These are phyloP conservation scores for Cylindrotheca closterium DNA, from an alignment of 108 stramenopile species.

Conservation along the genomic window DNA sequence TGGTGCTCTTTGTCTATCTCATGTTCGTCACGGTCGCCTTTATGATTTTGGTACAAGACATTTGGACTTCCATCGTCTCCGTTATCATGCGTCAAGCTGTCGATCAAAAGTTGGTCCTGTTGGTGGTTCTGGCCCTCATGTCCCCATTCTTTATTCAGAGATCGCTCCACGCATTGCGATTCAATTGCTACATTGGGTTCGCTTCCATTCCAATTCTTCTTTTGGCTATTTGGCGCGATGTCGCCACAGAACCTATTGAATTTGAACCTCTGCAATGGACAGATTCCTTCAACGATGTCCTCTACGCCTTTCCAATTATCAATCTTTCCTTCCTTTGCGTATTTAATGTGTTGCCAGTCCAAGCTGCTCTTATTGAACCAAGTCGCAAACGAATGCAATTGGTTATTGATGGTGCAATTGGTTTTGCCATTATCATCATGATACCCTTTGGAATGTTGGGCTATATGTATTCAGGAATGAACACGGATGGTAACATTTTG, in stretches of 20 bases:
- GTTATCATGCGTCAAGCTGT: not conserved
- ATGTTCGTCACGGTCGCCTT: constrained; percentile 74
- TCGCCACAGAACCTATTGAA: not conserved
- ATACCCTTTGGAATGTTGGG: constrained; percentile 56
- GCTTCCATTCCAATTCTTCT: constrained; percentile 54
- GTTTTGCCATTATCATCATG: constrained; percentile 46
- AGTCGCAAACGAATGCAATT: constrained; percentile 47
- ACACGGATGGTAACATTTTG: constrained; percentile 64
- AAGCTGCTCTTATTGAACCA: constrained; percentile 53
- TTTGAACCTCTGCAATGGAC: constrained; percentile 10
- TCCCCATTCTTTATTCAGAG: constrained; percentile 63
- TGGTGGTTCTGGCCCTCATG: constrained; percentile 38
- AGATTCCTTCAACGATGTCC: constrained; percentile 12
- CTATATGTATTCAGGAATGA: constrained; percentile 51
- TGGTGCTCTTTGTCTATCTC: constrained; percentile 59
- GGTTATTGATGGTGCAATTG: constrained; percentile 44
- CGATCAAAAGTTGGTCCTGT: constrained; percentile 36
- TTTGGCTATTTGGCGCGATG: constrained; percentile 38
- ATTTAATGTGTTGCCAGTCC: constrained; percentile 77
- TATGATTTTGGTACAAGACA: constrained; percentile 79
- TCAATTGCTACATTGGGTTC: constrained; percentile 84
- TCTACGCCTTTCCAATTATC: constrained; percentile 71
- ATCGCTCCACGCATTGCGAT: constrained; percentile 71
- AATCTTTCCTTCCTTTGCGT: constrained; percentile 60
- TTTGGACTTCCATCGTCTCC: constrained; percentile 54